phyloP scores from a whole-genome alignment of 176 grass and related monocot species.

The bread wheat (Triticum aestivum) region DNA sequence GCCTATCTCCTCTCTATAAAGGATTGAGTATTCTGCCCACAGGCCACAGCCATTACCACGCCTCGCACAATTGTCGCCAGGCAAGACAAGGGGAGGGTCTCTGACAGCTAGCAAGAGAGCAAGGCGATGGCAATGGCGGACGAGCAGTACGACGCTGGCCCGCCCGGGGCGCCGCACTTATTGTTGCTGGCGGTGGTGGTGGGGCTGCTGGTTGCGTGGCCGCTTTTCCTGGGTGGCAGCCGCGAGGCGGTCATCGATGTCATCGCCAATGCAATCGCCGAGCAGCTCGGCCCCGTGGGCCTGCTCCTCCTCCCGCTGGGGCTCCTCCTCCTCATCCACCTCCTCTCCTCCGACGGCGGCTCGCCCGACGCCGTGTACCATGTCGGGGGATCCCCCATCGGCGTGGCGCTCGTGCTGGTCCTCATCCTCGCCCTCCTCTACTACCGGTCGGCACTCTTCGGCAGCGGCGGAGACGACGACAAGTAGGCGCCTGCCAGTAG shows the following conservation, averaged over 20 bases:
- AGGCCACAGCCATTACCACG: neutral
- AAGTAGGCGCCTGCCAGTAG: neutral
- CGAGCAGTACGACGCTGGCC: slow-evolving; percentile 39
- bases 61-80: neutral
- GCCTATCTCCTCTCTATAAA: neutral
- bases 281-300: slow-evolving; percentile 58
- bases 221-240: slow-evolving; percentile 61
- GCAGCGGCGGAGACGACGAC: slow-evolving; percentile 40
- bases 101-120: neutral
- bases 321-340: slow-evolving; percentile 58
- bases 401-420: slow-evolving; percentile 58
- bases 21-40: neutral
- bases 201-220: slow-evolving; percentile 51
- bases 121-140: slow-evolving; percentile 28
- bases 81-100: neutral
- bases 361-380: slow-evolving; percentile 74
- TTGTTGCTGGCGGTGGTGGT: slow-evolving; percentile 62
- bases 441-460: slow-evolving; percentile 52
- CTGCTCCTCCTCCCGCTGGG: slow-evolving; percentile 59
- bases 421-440: slow-evolving; percentile 77
- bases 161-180: slow-evolving; percentile 47
- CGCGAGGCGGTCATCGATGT: slow-evolving; percentile 44
- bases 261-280: slow-evolving; percentile 44
- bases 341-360: slow-evolving; percentile 68
- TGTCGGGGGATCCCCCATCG: slow-evolving; percentile 59